Evolutionary conservation across 306 rosid genomes (phyloP).

Genomic region (Medicago arabica): DNA sequence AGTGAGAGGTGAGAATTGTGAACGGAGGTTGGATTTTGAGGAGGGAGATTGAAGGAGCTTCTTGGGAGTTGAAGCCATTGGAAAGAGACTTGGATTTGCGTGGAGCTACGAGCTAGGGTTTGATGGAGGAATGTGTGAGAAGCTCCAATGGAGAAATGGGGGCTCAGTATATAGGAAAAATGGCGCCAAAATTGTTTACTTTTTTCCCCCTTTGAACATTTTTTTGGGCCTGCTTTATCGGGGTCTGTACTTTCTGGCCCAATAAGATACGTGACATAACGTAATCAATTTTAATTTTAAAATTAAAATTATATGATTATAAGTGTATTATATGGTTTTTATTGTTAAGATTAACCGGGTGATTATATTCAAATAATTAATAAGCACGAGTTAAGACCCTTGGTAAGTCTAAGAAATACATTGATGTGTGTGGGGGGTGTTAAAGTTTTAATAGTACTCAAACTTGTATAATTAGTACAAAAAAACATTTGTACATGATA

Average conservation of each 20-base stretch:
- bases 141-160: background rate
- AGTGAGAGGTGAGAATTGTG: conserved; percentile 48
- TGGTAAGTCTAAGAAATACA: too few species aligned
- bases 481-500: too few species aligned
- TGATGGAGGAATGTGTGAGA: background rate
- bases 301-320: too few species aligned
- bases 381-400: too few species aligned
- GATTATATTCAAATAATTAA: too few species aligned
- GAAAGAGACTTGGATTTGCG: background rate
- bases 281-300: too few species aligned
- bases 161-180: background rate
- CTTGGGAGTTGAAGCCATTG: conserved; percentile 73
- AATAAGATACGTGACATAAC: background rate
- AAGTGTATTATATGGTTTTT: too few species aligned
- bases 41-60: conserved; percentile 52
- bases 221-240: background rate
- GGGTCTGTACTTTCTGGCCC: background rate
- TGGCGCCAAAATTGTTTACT: conserved; percentile 7
- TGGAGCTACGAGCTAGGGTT: background rate
- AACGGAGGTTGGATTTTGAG: conserved; percentile 40
- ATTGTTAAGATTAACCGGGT: too few species aligned
- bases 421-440: too few species aligned
- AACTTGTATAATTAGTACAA: too few species aligned
- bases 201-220: conserved; percentile 19
- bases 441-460: too few species aligned